Evolutionary conservation across 2,329 filamentous ascomycete species (phyloP).

Genomic region (Aspergillus flavus): DNA sequence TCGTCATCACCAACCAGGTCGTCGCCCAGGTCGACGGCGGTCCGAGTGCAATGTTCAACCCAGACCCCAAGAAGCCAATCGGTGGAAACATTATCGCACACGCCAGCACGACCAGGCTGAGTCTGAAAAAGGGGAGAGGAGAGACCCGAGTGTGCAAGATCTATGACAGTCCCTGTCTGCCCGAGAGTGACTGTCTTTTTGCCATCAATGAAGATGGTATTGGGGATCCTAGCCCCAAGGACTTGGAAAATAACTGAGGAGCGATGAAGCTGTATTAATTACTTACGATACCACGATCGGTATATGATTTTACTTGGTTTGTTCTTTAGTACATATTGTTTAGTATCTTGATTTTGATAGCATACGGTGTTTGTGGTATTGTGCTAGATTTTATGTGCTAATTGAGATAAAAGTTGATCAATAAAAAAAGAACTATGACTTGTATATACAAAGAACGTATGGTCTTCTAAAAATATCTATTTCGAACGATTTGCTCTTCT

Average conservation of each 20-base stretch:
- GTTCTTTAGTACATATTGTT: constrained; percentile 10
- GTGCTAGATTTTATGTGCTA: background rate
- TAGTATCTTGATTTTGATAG: background rate
- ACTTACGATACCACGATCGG: constrained; percentile 29
- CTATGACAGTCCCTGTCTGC: constrained; percentile 95
- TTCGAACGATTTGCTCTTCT: background rate
- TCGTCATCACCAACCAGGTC: constrained; percentile 98
- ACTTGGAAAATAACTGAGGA: constrained; percentile 76
- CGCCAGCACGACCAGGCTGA: constrained; percentile 91
- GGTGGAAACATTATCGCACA: constrained; percentile 99
- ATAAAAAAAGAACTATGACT: background rate
- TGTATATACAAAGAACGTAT: background rate
- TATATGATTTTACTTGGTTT: constrained; percentile 22
- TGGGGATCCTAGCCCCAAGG: constrained; percentile 92
- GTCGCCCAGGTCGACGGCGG: constrained; percentile 98
- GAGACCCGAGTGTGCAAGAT: constrained; percentile 99
- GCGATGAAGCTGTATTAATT: constrained; percentile 7
- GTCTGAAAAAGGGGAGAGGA: constrained; percentile 89
- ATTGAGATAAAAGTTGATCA: background rate
- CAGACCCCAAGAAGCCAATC: constrained; percentile 98
- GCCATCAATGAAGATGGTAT: constrained; percentile 98
- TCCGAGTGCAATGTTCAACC: constrained; percentile 97
- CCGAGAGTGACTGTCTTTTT: constrained; percentile 94
- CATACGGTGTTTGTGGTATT: constrained; percentile 1
- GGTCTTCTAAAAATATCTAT: background rate